Base-by-base conservation (phyloP, 2,329 filamentous ascomycete species). In the Colletotrichum coccodes region DNA sequence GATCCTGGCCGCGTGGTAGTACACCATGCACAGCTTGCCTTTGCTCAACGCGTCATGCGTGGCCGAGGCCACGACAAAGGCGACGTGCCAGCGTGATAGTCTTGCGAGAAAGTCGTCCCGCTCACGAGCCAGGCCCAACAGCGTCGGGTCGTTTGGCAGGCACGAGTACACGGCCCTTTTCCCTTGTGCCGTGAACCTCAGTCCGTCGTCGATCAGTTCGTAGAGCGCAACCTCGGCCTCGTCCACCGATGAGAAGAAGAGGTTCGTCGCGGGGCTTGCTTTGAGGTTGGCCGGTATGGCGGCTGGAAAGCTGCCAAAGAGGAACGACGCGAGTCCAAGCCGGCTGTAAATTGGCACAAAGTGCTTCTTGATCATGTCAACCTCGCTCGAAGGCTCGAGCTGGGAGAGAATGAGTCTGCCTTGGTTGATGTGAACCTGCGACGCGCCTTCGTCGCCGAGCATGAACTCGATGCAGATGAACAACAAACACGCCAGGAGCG, bases 391-490 rank as follows among this genome's bases (percentile, higher is more conserved):
- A 4, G 71, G 63, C 46, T 73, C 72, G 7, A 84, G 72, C 11
- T 77, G 76, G 1, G 75, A 76, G 4, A 85, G 76, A 3, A 85
- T 81, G 49, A 81, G 78, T 4, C 82, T 74, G 8, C 82, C 83
- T 68, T 85, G 82, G 18, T 77, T 76, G 18, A 85, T 81, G 56
- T 84, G 83, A 64, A 84, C 76, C 53, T 83, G 79, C 0, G 85
- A 83, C 11, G 81, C 80, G 6, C 75, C 74, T 49, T 83, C 82
- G 65, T 87, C 83, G 42, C 84, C 83, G 38, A 85, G 84, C 67
- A 89, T 78, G 71, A 86, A 86, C 74, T 88, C 87, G 56, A 88
- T 82, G 71, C 85, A 86, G 28, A 85, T 83, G 70, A 88, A 86
- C 26, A 88, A 75, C 1, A 86, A 74, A 69, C 85, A 87, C 6